phyloP scores from a whole-genome alignment of 1,284 basidiomycete genomes.

The Ustilago trichophora region DNA sequence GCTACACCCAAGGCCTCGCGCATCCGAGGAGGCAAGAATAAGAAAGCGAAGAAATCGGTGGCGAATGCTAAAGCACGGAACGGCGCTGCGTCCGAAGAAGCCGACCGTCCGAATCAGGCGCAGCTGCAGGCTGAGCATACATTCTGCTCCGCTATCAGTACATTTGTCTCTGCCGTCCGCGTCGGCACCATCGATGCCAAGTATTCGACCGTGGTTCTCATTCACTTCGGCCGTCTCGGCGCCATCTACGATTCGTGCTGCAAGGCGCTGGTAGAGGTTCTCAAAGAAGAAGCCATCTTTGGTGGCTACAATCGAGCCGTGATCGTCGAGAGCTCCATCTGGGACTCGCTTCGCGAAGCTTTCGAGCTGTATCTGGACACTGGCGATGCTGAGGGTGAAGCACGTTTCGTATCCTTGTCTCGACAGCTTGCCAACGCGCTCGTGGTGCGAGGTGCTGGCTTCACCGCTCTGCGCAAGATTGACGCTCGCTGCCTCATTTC shows the following conservation, averaged over 20 bases:
- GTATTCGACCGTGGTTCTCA: slow-evolving; percentile 80
- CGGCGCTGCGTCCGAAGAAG: slow-evolving; percentile 8
- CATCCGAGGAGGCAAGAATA: slow-evolving; percentile 62
- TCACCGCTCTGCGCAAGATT: slow-evolving; percentile 79
- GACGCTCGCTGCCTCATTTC: slow-evolving; percentile 77
- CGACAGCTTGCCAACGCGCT: slow-evolving; percentile 79
- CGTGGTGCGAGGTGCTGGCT: slow-evolving; percentile 86
- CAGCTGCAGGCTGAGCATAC: slow-evolving; percentile 72
- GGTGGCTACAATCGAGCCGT: slow-evolving; percentile 70
- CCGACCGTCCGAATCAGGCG: slow-evolving; percentile 31
- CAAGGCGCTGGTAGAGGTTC: slow-evolving; percentile 81
- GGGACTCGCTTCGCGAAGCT: slow-evolving; percentile 66
- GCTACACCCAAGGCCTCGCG: slow-evolving; percentile 57
- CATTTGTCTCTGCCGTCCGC: slow-evolving; percentile 84
- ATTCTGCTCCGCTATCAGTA: slow-evolving; percentile 80
- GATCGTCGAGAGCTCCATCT: slow-evolving; percentile 47
- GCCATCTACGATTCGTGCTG: slow-evolving; percentile 82
- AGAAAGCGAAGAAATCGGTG: slow-evolving; percentile 67
- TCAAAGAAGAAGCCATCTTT: slow-evolving; percentile 87
- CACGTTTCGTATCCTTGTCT: slow-evolving; percentile 76
- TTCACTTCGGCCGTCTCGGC: slow-evolving; percentile 85
- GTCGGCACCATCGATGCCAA: slow-evolving; percentile 80
- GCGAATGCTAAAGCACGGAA: slow-evolving; percentile 34
- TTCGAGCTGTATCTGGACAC: slow-evolving; percentile 78
- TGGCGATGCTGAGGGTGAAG: slow-evolving; percentile 73